Evolutionary conservation across 2,329 filamentous ascomycete species (phyloP).

Genomic region (Phialocephala sp.): DNA sequence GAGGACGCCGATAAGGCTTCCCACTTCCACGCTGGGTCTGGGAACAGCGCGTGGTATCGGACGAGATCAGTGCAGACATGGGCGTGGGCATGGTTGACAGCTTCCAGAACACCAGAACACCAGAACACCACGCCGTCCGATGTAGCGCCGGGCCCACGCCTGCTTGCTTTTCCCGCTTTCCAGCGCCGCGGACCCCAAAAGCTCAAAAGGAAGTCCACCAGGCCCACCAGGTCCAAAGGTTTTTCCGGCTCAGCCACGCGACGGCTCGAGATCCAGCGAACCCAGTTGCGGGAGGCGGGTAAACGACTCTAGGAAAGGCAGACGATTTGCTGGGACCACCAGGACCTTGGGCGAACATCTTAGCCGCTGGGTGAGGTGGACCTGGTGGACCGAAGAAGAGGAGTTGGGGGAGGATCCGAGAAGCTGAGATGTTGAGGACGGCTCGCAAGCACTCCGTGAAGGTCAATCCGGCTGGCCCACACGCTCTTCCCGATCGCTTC

Average conservation of each 20-base stretch:
- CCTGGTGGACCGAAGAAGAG: not conserved
- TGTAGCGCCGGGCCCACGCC: not conserved
- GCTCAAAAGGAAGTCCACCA: not conserved
- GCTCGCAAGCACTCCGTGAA: not conserved
- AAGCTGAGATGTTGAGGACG: not conserved
- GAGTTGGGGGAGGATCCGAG: not conserved
- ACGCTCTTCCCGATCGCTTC: constrained; percentile 5
- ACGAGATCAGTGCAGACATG: not conserved
- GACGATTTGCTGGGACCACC: not conserved
- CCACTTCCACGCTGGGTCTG: not conserved
- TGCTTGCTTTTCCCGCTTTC: too few species aligned
- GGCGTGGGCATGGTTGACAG: not conserved
- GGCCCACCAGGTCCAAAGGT: too few species aligned
- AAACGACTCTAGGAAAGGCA: not conserved
- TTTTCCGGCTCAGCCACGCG: constrained; percentile 19
- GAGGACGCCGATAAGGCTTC: not conserved
- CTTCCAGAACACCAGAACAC: constrained; percentile 8
- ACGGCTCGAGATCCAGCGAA: constrained; percentile 5
- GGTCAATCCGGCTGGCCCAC: not conserved
- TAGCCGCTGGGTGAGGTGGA: not conserved
- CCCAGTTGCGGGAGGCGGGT: not conserved
- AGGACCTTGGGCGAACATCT: not conserved
- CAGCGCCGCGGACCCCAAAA: not conserved
- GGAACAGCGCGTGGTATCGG: not conserved
- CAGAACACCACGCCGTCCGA: constrained; percentile 3